A percentile compares a stretch with the other conserved stretches of the same genome.
phyloP scores from a whole-genome alignment of 108 stramenopile species.

The Epipyxis sp. region DNA sequence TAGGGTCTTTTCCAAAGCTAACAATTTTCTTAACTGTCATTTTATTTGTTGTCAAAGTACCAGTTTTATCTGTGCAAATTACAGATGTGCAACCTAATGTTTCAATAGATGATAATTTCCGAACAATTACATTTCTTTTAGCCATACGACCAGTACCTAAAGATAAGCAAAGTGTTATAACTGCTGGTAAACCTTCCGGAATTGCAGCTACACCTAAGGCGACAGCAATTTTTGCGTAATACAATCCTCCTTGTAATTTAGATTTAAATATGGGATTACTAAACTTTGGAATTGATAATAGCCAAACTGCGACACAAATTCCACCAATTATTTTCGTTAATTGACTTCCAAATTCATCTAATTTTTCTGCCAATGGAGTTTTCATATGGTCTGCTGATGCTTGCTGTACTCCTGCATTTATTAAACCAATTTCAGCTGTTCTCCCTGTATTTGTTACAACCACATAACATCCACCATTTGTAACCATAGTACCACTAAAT shows the following conservation, averaged over 20 bases:
- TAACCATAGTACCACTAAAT: constrained; percentile 87
- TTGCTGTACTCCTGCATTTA: constrained; percentile 72
- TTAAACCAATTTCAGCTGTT: constrained; percentile 93
- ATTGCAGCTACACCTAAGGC: constrained; percentile 96
- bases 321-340: constrained; percentile 84
- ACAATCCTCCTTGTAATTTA: constrained; percentile 50
- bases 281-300: constrained; percentile 79
- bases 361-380: constrained; percentile 85
- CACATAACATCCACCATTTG: constrained; percentile 75
- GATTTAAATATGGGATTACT: constrained; percentile 70
- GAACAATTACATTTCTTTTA: constrained; percentile 76
- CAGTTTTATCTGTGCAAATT: constrained; percentile 93
- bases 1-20: constrained; percentile 9
- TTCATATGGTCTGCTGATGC: constrained; percentile 69
- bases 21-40: constrained; percentile 68
- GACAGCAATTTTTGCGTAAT: constrained; percentile 78
- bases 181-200: constrained; percentile 80
- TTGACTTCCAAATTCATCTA: constrained; percentile 91
- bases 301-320: constrained; percentile 86
- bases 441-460: constrained; percentile 81
- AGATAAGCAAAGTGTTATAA: constrained; percentile 73
- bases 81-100: constrained; percentile 89
- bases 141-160: constrained; percentile 92
- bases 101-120: constrained; percentile 89
- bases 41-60: constrained; percentile 93